Evolutionary conservation across 2,329 filamentous ascomycete genomes (phyloP).

Genomic region (Colletotrichum zoysiae): DNA sequence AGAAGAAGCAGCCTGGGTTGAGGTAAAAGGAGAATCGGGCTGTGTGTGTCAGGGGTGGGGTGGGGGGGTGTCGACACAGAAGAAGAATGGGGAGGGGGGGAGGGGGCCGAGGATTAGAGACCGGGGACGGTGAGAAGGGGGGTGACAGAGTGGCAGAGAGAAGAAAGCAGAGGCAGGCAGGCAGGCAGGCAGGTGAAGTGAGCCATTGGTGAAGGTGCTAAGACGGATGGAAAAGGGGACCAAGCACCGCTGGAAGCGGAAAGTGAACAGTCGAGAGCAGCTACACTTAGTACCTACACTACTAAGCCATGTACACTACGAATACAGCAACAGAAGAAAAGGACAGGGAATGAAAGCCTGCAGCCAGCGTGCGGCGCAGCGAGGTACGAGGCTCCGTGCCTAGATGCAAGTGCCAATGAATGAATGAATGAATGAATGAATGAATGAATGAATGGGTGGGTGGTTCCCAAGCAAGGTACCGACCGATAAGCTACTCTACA

Average conservation of each 20-base stretch:
- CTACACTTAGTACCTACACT: neutral
- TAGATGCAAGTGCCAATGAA: constrained; percentile 11
- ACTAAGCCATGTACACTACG: too few species aligned
- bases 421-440: neutral
- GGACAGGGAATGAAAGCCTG: constrained; percentile 29
- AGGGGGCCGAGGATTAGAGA: constrained; percentile 8
- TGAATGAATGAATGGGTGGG: neutral
- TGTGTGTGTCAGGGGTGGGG: constrained; percentile 9
- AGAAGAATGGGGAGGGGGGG: constrained; percentile 7
- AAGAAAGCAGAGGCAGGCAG: constrained; percentile 6
- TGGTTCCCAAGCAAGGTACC: neutral
- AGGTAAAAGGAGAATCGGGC: constrained; percentile 35
- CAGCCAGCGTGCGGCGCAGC: constrained; percentile 8
- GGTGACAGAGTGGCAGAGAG: neutral
- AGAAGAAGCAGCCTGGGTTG: constrained; percentile 39
- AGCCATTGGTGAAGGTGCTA: constrained; percentile 32
- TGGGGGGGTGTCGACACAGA: constrained; percentile 24
- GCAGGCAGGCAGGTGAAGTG: constrained; percentile 30
- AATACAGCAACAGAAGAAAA: neutral
- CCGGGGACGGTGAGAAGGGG: neutral
- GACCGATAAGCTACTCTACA: too few species aligned
- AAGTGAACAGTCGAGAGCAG: constrained; percentile 15
- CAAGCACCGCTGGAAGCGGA: constrained; percentile 34
- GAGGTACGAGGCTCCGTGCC: constrained; percentile 1
- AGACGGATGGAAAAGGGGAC: constrained; percentile 34